These are phyloP conservation scores for Noccaea caerulescens DNA, from an alignment of 345 rosid species.

Conservation along the genomic window DNA sequence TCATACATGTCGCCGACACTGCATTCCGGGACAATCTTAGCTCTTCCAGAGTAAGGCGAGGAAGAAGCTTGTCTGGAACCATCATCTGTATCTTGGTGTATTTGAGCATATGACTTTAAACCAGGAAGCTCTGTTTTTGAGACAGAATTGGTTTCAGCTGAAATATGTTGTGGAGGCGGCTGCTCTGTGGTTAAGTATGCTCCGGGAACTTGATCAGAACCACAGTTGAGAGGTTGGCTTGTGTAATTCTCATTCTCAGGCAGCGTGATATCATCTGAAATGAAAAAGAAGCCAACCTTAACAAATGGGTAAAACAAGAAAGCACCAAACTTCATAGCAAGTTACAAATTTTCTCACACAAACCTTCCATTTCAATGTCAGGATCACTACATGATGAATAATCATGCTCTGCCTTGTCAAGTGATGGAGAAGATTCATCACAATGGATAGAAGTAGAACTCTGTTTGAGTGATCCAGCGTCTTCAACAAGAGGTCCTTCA, in stretches of 20 bases:
- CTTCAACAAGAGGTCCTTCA: constrained; percentile 38
- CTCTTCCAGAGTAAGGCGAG: constrained; percentile 51
- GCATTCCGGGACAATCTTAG: constrained; percentile 21
- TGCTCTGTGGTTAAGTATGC: constrained; percentile 40
- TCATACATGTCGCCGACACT: constrained; percentile 67
- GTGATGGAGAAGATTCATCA: constrained; percentile 44
- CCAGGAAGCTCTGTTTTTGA: constrained; percentile 18
- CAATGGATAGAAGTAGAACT: constrained; percentile 23
- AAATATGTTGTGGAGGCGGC: background rate
- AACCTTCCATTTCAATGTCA: constrained; percentile 96
- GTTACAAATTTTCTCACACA: constrained; percentile 21
- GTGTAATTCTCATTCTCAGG: constrained; percentile 49
- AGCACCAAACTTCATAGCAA: background rate
- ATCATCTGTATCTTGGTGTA: constrained; percentile 32
- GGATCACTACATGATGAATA: constrained; percentile 53
- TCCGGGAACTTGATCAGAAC: constrained; percentile 28
- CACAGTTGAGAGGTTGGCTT: constrained; percentile 35
- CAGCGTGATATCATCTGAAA: constrained; percentile 76
- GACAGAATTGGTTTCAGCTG: constrained; percentile 5
- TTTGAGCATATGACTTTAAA: background rate
- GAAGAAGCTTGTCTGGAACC: constrained; percentile 53
- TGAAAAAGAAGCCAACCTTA: background rate
- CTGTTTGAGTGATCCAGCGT: constrained; percentile 29
- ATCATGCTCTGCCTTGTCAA: constrained; percentile 47
- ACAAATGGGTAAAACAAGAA: constrained; percentile 8